A percentile compares a stretch with the other conserved stretches of the same genome.
phyloP scores from a whole-genome alignment of 2,329 filamentous ascomycete genomes.

The Monilinia fructicola region DNA sequence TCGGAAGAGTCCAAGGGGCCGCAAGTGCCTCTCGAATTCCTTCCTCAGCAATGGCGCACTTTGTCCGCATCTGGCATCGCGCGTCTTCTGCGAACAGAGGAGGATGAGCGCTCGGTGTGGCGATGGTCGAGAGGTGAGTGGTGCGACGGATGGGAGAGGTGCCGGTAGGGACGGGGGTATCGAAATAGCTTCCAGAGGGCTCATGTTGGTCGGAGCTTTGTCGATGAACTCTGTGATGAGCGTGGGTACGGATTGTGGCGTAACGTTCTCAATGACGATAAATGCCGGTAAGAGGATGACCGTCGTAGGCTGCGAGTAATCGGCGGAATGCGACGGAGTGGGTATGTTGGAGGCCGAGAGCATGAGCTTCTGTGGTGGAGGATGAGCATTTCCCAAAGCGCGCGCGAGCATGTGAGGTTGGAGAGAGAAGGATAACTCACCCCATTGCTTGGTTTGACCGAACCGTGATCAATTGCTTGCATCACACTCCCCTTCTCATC shows the following conservation, averaged over 20 bases:
- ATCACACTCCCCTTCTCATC: constrained; percentile 86
- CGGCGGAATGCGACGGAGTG: constrained; percentile 64
- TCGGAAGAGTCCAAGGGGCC: constrained; percentile 78
- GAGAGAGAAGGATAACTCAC: constrained; percentile 48
- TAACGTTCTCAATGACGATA: constrained; percentile 78
- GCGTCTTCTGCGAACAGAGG: constrained; percentile 91
- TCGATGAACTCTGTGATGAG: constrained; percentile 72
- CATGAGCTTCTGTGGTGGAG: constrained; percentile 68
- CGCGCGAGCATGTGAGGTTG: constrained; percentile 27
- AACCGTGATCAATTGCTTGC: constrained; percentile 64
- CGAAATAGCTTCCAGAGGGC: constrained; percentile 61
- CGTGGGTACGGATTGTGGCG: constrained; percentile 67
- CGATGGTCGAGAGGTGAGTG: constrained; percentile 61
- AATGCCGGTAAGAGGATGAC: constrained; percentile 85
- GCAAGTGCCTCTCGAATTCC: constrained; percentile 86
- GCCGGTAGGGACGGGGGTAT: constrained; percentile 40
- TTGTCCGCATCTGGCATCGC: constrained; percentile 92
- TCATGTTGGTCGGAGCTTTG: constrained; percentile 69
- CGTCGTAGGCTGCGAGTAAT: constrained; percentile 69
- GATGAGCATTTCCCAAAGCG: constrained; percentile 14
- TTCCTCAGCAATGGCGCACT: constrained; percentile 84
- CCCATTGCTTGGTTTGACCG: constrained; percentile 63
- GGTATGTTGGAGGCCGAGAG: constrained; percentile 91
- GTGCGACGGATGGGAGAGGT: constrained; percentile 40
- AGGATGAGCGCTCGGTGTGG: constrained; percentile 86